phyloP scores from a whole-genome alignment of 2,329 filamentous ascomycete genomes.

The Pyrenophora teres region DNA sequence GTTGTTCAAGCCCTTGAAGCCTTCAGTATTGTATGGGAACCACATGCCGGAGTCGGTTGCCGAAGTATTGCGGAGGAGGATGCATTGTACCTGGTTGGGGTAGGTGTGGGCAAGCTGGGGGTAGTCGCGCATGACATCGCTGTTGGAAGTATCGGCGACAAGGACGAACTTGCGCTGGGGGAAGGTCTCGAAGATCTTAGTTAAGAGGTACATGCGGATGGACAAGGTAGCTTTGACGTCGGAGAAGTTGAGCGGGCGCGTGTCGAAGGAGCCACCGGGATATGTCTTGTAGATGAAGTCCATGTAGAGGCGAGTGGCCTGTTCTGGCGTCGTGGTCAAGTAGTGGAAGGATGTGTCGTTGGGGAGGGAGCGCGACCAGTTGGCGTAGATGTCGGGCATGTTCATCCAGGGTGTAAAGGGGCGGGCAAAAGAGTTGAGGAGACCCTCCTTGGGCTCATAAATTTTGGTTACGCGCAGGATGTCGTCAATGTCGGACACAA shows the following conservation, averaged over 20 bases:
- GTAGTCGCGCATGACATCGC: slow-evolving; percentile 72
- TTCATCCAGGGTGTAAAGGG: slow-evolving; percentile 75
- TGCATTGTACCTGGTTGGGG: slow-evolving; percentile 75
- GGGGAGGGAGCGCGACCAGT: slow-evolving; percentile 70
- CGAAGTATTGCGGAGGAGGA: slow-evolving; percentile 75
- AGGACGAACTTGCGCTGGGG: slow-evolving; percentile 76
- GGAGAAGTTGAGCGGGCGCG: slow-evolving; percentile 75
- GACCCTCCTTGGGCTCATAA: slow-evolving; percentile 73
- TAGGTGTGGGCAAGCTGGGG: slow-evolving; percentile 66
- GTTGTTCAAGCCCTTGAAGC: slow-evolving; percentile 70
- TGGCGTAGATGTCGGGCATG: slow-evolving; percentile 78
- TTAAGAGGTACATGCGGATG: slow-evolving; percentile 71
- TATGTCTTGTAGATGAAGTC: slow-evolving; percentile 78
- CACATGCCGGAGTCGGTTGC: slow-evolving; percentile 68
- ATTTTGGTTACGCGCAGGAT: slow-evolving; percentile 82
- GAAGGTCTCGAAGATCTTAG: slow-evolving; percentile 75
- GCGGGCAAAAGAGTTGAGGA: slow-evolving; percentile 76
- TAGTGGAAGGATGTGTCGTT: slow-evolving; percentile 77
- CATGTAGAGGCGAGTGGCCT: slow-evolving; percentile 79
- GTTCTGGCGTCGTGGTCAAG: slow-evolving; percentile 78
- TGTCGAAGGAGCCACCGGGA: slow-evolving; percentile 77
- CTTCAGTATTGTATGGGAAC: slow-evolving; percentile 76
- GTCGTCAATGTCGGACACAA: slow-evolving; percentile 80
- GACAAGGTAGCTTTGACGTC: slow-evolving; percentile 72
- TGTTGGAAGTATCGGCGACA: slow-evolving; percentile 76